phyloP scores from a whole-genome alignment of 2,329 filamentous ascomycete species.

The Pseudocercospora fuligena region DNA sequence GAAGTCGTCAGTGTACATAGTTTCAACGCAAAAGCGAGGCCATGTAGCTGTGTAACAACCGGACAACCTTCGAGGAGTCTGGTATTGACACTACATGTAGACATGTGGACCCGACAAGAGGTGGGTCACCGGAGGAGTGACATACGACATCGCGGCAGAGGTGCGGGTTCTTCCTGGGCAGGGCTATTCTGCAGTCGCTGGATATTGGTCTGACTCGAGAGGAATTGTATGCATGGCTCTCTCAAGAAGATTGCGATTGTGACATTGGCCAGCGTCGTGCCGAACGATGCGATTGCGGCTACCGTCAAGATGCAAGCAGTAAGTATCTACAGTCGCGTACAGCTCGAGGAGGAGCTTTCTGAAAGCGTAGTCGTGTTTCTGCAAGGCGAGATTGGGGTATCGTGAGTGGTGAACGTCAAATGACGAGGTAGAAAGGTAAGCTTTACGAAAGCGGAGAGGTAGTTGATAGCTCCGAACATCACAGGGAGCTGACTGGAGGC shows the following conservation, averaged over 20 bases:
- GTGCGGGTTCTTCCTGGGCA: conserved; percentile 25
- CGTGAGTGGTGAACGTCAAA: conserved; percentile 26
- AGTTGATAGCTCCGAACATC: conserved; percentile 30
- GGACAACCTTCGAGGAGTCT: conserved; percentile 13
- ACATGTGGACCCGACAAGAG: conserved; percentile 17
- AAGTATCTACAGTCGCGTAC: conserved; percentile 20
- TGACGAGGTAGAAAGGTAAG: conserved; percentile 31
- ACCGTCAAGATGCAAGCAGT: conserved; percentile 14
- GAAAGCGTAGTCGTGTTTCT: conserved; percentile 10
- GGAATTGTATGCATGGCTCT: conserved; percentile 37
- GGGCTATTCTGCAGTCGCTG: conserved; percentile 30
- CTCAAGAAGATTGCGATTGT: conserved; percentile 24
- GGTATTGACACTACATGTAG: conserved; percentile 15
- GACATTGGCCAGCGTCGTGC: conserved; percentile 33
- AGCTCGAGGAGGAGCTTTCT: conserved; percentile 13
- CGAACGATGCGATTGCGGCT: conserved; percentile 18
- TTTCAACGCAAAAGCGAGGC: conserved; percentile 11
- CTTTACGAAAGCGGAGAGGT: conserved; percentile 32
- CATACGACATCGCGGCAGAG: conserved; percentile 38
- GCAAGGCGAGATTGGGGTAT: conserved; percentile 11
- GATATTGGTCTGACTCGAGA: conserved; percentile 24
- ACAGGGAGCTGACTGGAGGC: conserved; percentile 30
- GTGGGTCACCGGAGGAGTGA: conserved; percentile 22
- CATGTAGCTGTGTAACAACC: conserved; percentile 18
- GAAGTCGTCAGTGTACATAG: conserved; percentile 32